Evolutionary conservation across 371 early-diverging fungal genomes (phyloP).

Genomic region (Basidiobolus meristosporus): DNA sequence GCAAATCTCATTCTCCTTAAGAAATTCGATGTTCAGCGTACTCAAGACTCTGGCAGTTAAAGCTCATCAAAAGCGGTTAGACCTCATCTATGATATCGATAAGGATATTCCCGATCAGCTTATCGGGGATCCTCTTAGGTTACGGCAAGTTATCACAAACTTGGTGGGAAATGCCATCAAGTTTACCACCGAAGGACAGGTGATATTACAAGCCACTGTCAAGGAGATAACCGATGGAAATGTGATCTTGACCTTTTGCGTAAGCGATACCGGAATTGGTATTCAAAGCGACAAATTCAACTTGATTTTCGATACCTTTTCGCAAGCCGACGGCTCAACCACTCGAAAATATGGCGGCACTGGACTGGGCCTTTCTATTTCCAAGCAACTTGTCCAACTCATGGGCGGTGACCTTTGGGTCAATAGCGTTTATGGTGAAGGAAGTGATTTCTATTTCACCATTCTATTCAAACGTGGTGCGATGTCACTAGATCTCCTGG

Average conservation of each 20-base stretch:
- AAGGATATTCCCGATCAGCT: slow-evolving; percentile 43
- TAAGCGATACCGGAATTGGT: slow-evolving; percentile 72
- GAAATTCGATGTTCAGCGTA: slow-evolving; percentile 35
- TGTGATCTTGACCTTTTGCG: slow-evolving; percentile 36
- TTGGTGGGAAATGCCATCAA: slow-evolving; percentile 74
- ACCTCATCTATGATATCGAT: no score
- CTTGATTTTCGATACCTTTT: slow-evolving; percentile 62
- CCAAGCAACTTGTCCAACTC: slow-evolving; percentile 42
- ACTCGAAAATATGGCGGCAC: slow-evolving; percentile 71
- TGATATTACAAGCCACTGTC: slow-evolving; percentile 22
- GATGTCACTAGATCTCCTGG: slow-evolving; percentile 14
- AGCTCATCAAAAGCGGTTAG: slow-evolving; percentile 41
- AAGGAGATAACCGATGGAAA: slow-evolving; percentile 13
- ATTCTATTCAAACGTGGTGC: slow-evolving; percentile 18
- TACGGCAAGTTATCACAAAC: slow-evolving; percentile 64
- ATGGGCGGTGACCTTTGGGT: slow-evolving; percentile 71
- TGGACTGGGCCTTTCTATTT: slow-evolving; percentile 68
- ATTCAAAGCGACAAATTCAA: slow-evolving; percentile 50
- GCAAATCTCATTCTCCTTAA: slow-evolving; percentile 38
- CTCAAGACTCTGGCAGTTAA: slow-evolving; percentile 45
- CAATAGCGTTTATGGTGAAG: slow-evolving; percentile 35
- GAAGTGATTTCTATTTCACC: slow-evolving; percentile 56
- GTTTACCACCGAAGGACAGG: slow-evolving; percentile 53
- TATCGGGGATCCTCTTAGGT: slow-evolving; percentile 51
- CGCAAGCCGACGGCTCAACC: no score